Base-by-base conservation (phyloP, 2,329 filamentous ascomycete genomes). In the Cryphonectria japonica region DNA sequence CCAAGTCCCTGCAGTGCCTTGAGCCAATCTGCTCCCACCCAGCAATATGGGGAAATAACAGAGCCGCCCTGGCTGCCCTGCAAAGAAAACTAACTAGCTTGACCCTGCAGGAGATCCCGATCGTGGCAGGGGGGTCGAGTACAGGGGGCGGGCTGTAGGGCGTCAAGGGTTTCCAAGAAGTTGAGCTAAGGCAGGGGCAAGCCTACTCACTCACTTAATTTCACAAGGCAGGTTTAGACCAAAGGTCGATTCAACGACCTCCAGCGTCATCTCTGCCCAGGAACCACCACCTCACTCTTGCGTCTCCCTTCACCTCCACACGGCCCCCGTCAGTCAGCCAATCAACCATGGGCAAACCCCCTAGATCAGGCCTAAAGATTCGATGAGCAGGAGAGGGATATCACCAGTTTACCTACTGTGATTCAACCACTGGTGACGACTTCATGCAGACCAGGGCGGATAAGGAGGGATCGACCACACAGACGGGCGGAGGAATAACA, bases 161-260 rank as follows among this genome's bases (percentile, higher is more conserved):
- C 37, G 14, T 39, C 37, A 62, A 34, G 32, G 34, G 60, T 34
- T 34, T 22, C 29, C 32, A n/a, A 41, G 16, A 16, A 43, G 62
- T 26, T 29, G 62, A 52, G 41, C 62, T 65, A 65, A 65, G 62
- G 62, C 62, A 65, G 63, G 63, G 63, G 63, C 63, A 65, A 43
- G 41, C 34, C 61, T 8, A 39, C 61, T 46, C 26, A 39, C 61
- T 46, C 26, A 50, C n/a, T 43, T 43, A 39, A 61, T 34, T 65
- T 46, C 29, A 46, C 4, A 50, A n/a, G 46, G 46, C 22, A 50
- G 26, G 19, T 52, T 63, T 46, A 9, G 63, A 65, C 60, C 61
- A 43, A 62, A 32, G 19, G 32, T 26, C n/a, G 13, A n/a, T 26
- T 41, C 61, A 43, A 41, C 61, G 9, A 26, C 61, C 61, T 41